Percentiles rank a stretch among this genome's conserved stretches.
Evolutionary conservation across 2,329 filamentous ascomycete genomes (phyloP).

Genomic region (Simplicillium aogashimaense): DNA sequence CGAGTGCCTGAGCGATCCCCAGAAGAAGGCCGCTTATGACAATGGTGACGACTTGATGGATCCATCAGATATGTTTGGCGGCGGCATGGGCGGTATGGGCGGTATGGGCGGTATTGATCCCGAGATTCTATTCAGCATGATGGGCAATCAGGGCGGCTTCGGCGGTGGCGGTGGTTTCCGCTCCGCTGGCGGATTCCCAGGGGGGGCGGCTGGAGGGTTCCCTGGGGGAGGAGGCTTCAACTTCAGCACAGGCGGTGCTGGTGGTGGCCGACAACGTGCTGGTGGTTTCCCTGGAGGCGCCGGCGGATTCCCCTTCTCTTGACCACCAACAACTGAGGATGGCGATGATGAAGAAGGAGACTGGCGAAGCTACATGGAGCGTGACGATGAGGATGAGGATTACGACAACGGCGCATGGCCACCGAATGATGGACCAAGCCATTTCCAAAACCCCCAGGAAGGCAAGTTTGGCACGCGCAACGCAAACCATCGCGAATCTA

Average conservation of each 20-base stretch:
- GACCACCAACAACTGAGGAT: slow-evolving; percentile 32
- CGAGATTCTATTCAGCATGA: slow-evolving; percentile 76
- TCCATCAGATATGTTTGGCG: slow-evolving; percentile 74
- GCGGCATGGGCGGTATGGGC: slow-evolving; percentile 42
- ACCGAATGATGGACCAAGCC: background rate
- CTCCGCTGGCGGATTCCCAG: slow-evolving; percentile 32
- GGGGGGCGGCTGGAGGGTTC: slow-evolving; percentile 37
- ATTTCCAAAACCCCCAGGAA: slow-evolving; percentile 4
- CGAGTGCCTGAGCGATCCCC: slow-evolving; percentile 85
- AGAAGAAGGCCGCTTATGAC: slow-evolving; percentile 86
- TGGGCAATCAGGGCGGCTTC: slow-evolving; percentile 55
- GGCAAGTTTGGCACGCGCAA: slow-evolving; percentile 12
- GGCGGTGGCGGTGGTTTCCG: slow-evolving; percentile 44
- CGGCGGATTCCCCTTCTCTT: slow-evolving; percentile 32
- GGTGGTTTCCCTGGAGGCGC: slow-evolving; percentile 18
- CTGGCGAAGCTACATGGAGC: slow-evolving; percentile 13
- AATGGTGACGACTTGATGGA: slow-evolving; percentile 87
- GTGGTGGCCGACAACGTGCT: slow-evolving; percentile 24
- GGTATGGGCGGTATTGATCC: slow-evolving; percentile 64
- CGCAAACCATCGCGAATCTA: slow-evolving; percentile 12
- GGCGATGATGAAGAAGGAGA: slow-evolving; percentile 16
- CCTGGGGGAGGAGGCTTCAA: slow-evolving; percentile 45
- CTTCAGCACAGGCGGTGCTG: slow-evolving; percentile 42
- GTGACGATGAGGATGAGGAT: slow-evolving; percentile 22
- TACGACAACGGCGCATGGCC: slow-evolving; percentile 18